phyloP scores from a whole-genome alignment of 805 yeast species.

The Yamadazyma tumulicola region DNA sequence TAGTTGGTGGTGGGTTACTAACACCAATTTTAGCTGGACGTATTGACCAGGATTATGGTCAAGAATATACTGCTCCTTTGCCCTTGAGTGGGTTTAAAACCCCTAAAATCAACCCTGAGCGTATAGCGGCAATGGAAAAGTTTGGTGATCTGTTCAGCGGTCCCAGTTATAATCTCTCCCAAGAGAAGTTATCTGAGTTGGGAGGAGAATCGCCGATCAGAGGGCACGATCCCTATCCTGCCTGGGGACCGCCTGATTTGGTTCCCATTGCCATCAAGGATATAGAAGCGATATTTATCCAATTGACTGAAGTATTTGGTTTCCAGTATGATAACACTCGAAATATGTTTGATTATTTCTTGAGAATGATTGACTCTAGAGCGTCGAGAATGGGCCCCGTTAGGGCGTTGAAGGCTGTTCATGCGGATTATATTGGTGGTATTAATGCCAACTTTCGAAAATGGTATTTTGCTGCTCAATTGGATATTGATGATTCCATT shows the following conservation, averaged over 20 bases:
- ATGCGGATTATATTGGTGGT: conserved; percentile 77
- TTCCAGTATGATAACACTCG: conserved; percentile 64
- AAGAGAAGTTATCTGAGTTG: conserved; percentile 2
- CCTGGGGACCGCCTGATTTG: conserved; percentile 41
- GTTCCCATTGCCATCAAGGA: conserved; percentile 50
- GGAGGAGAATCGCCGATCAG: conserved; percentile 7
- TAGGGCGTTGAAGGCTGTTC: conserved; percentile 56
- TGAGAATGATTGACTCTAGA: conserved; percentile 77
- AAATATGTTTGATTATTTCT: conserved; percentile 76
- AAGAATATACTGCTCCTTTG: conserved; percentile 10
- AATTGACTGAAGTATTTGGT: conserved; percentile 55
- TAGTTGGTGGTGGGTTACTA: too few relatives aligned
- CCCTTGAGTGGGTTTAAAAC: conserved; percentile 42
- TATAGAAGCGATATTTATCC: conserved; percentile 54
- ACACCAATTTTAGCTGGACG: too few relatives aligned
- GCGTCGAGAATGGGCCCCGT: conserved; percentile 60
- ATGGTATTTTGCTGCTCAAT: conserved; percentile 74
- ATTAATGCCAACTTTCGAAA: conserved; percentile 61
- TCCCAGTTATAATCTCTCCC: not conserved
- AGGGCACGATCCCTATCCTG: conserved; percentile 50
- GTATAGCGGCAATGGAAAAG: conserved; percentile 29
- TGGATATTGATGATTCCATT: conserved; percentile 55
- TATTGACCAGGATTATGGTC: not conserved
- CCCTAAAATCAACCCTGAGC: conserved; percentile 20
- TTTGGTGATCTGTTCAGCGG: not conserved